These are phyloP conservation scores for Leonotis leonurus DNA, from an alignment of 257 asterid genomes.

Conservation along the genomic window DNA sequence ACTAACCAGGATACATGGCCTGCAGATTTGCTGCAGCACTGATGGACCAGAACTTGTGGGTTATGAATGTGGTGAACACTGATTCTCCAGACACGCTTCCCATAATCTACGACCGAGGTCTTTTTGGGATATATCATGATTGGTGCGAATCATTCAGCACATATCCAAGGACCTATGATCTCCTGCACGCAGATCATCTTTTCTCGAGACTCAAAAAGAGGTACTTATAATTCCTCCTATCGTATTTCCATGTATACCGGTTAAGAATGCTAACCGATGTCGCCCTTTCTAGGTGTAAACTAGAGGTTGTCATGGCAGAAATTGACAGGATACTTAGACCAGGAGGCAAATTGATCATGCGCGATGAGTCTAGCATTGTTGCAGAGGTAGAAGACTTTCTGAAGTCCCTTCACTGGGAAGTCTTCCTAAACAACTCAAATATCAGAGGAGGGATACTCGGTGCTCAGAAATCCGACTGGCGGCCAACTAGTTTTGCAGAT, in stretches of 20 bases:
- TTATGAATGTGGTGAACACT: slow-evolving; percentile 72
- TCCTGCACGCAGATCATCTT: slow-evolving; percentile 82
- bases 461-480: slow-evolving; percentile 68
- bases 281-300: slow-evolving; percentile 49
- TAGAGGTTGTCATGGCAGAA: slow-evolving; percentile 55
- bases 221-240: slow-evolving; percentile 21
- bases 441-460: slow-evolving; percentile 55
- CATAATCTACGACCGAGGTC: slow-evolving; percentile 71
- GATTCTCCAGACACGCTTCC: slow-evolving; percentile 88
- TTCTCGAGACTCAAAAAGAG: slow-evolving; percentile 62
- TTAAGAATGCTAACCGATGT: not conserved
- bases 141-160: slow-evolving; percentile 97
- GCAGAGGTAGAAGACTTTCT: slow-evolving; percentile 51
- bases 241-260: not conserved
- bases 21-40: slow-evolving; percentile 84
- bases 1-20: slow-evolving; percentile 5
- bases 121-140: slow-evolving; percentile 78
- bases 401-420: slow-evolving; percentile 80
- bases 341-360: slow-evolving; percentile 63
- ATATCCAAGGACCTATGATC: slow-evolving; percentile 79
- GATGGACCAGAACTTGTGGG: slow-evolving; percentile 77
- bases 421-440: slow-evolving; percentile 43
- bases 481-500: slow-evolving; percentile 45
- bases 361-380: slow-evolving; percentile 49
- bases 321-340: slow-evolving; percentile 78